Conservation (phyloP, 2,329 filamentous ascomycete species). For the Alternaria sp. region DNA sequence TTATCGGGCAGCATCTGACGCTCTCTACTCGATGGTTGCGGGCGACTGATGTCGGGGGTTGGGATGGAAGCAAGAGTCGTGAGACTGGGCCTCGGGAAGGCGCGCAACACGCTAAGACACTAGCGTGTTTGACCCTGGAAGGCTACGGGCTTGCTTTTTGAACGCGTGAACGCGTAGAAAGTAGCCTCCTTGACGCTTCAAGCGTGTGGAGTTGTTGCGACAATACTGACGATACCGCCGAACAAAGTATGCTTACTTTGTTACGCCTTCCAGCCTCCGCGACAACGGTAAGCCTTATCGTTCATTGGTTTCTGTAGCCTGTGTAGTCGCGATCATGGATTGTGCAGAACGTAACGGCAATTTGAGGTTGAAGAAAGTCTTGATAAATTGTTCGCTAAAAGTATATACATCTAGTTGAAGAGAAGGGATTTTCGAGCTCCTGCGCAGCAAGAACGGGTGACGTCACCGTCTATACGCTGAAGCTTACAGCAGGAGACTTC, state of each 20-base stretch:
- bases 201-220: no score
- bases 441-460: neutral
- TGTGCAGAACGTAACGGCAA: neutral
- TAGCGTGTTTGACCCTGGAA: neutral
- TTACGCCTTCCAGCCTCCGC: neutral
- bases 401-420: neutral
- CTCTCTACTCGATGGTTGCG: neutral
- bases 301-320: neutral
- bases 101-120: neutral
- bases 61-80: neutral
- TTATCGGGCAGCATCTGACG: neutral
- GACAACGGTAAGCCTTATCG: neutral
- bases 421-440: neutral
- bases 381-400: neutral
- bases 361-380: neutral
- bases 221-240: neutral
- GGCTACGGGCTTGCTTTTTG: neutral
- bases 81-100: neutral
- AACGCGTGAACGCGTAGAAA: neutral
- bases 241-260: neutral
- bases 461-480: neutral
- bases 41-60: neutral
- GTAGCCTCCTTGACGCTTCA: no score
- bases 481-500: conserved; percentile 12
- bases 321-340: neutral